Conservation (phyloP, 495 filamentous ascomycete genomes). For the Peziza echinospora region DNA sequence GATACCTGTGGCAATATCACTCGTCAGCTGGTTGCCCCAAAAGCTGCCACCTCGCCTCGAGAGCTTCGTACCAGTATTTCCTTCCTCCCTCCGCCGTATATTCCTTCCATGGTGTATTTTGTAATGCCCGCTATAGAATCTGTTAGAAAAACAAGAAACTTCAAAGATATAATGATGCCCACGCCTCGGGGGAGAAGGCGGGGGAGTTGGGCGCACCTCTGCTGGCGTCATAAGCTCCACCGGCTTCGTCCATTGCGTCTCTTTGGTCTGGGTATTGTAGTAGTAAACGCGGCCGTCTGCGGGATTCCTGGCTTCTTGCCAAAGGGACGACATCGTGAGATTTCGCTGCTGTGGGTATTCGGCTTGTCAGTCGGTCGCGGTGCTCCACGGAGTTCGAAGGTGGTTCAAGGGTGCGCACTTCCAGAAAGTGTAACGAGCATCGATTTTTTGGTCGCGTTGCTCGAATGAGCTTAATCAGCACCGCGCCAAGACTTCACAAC, state of each 20-base stretch:
- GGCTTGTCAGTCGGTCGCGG: no score
- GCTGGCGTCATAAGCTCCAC: constrained; percentile 67
- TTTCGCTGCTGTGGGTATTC: no score
- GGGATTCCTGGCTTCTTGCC: constrained; percentile 60
- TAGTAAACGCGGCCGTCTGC: constrained; percentile 80
- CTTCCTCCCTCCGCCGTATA: constrained; percentile 66
- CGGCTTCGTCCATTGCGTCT: constrained; percentile 86
- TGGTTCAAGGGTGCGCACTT: no score
- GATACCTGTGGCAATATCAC: constrained; percentile 29
- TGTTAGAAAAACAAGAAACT: constrained; percentile 6
- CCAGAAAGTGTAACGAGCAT: no score
- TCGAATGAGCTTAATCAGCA: no score
- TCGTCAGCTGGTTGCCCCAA: no score
- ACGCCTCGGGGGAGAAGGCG: no score
- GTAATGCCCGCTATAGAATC: constrained; percentile 32
- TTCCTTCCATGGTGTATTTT: constrained; percentile 80
- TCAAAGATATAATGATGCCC: no score
- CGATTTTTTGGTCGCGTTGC: no score
- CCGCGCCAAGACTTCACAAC: no score
- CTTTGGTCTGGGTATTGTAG: constrained; percentile 69
- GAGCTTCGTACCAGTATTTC: constrained; percentile 52
- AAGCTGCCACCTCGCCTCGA: not conserved
- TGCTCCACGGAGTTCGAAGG: no score
- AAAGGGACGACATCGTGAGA: constrained; percentile 38
- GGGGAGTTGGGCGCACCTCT: constrained; percentile 62